Evolutionary conservation across 2,329 filamentous ascomycete species (phyloP), one percentile per base, ranked within the genome.

Genomic region (Ascosphaera acerosa): DNA sequence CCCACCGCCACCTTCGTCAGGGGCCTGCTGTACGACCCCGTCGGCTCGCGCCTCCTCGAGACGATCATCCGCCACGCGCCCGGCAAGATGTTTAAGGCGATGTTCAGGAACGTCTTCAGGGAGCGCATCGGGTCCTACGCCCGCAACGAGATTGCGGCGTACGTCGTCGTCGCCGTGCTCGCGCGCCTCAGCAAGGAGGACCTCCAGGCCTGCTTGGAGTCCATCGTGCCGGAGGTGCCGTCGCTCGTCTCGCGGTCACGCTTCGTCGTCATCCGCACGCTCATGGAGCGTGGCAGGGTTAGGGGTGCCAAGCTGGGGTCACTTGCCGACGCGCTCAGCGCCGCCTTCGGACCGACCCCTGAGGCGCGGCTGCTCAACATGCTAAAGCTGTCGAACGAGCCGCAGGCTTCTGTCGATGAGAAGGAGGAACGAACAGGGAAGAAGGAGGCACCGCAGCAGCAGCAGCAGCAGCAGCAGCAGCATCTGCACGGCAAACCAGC

Each of bases 11-110:
- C 67, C 10, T 91, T 94, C 46, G 64, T 94, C 46, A 81, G 76
- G 43, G 71, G 76, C 34, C 66, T 94, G 46, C 60, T 92, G 16
- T 94, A 92, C 50, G 81, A 94, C 45, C 63, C 75, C 2, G 72
- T 94, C 32, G 87, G 87, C 10, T 92, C 84, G 3, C 73, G 84
- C 28, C 61, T 97, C 2, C 61, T 94, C 15, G 87, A 97, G 54
- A 78, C 73, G 0, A 72, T 97, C 38, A 66, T 92, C 38, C 65
- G 70, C 16, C 64, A 75, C 45, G 69, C 73, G 10, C 81, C 87
- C 0, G 81, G 77, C 27, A 91, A 87, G 52, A 55, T 81, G 19
- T 97, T 94, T 65, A 92, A 91, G 51, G 66, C 69, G 10, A 61
- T 97, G 4, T 84, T 89, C 53, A 68, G 64, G 35, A 70, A 73